Conservation (phyloP, 805 yeast species). For the Teunomyces funiuensis region DNA sequence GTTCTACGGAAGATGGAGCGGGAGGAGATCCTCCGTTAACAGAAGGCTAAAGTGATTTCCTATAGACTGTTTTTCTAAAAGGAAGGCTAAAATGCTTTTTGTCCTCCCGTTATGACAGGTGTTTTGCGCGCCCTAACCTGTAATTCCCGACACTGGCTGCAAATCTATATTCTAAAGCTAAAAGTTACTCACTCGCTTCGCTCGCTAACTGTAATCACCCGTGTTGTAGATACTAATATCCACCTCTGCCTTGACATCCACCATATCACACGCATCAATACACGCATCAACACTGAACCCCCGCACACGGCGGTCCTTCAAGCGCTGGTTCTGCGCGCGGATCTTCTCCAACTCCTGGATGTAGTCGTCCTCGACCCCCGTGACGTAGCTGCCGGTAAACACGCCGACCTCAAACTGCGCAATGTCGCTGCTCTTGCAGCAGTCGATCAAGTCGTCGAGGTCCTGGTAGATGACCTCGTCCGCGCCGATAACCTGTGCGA, state of each 20-base stretch:
- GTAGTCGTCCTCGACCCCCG: slow-evolving; percentile 89
- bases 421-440: slow-evolving; percentile 60
- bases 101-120: no score
- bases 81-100: no score
- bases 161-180: no score
- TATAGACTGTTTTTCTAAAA: no score
- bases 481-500: slow-evolving; percentile 80
- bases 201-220: slow-evolving; percentile 49
- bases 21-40: no score
- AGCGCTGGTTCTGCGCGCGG: slow-evolving; percentile 72
- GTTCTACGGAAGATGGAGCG: no score
- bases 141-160: no score
- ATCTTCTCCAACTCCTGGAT: slow-evolving; percentile 77
- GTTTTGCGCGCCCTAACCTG: no score
- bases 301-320: slow-evolving; percentile 34
- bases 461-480: slow-evolving; percentile 89
- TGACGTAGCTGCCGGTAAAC: slow-evolving; percentile 89
- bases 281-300: slow-evolving; percentile 45
- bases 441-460: slow-evolving; percentile 75
- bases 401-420: slow-evolving; percentile 91
- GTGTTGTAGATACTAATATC: slow-evolving; percentile 58
- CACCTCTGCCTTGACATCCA: slow-evolving; percentile 76
- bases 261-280: slow-evolving; percentile 43
- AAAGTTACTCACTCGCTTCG: no score
- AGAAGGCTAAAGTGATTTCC: no score